A percentile compares a stretch with the other conserved stretches of the same genome.
Evolutionary conservation across 2,329 filamentous ascomycete genomes (phyloP).

Genomic region (Neofusicoccum kwambonambiense): DNA sequence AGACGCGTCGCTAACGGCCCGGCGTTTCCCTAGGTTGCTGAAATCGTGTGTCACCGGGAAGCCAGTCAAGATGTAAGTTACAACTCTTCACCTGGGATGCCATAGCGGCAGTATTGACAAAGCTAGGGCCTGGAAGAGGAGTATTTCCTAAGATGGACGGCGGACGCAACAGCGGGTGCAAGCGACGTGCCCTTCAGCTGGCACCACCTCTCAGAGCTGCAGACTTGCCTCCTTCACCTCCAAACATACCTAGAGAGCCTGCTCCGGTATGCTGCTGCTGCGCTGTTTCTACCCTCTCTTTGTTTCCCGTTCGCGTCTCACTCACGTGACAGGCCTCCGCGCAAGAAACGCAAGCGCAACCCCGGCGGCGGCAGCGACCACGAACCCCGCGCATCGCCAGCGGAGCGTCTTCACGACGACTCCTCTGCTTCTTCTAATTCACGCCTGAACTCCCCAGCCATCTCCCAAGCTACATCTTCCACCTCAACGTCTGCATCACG

Average conservation of each 20-base stretch:
- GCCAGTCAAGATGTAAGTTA: neutral
- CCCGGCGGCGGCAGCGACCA: conserved; percentile 18
- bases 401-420: neutral
- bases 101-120: neutral
- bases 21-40: neutral
- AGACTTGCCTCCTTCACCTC: conserved; percentile 38
- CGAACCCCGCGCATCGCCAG: conserved; percentile 17
- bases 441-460: neutral
- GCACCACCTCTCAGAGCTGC: conserved; percentile 44
- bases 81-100: neutral
- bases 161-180: neutral
- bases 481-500: neutral
- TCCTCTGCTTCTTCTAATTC: neutral
- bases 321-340: conserved; percentile 9
- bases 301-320: neutral
- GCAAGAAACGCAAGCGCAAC: conserved; percentile 30
- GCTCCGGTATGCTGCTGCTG: conserved; percentile 17
- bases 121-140: conserved; percentile 2
- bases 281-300: neutral
- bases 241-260: conserved; percentile 42
- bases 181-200: conserved; percentile 39
- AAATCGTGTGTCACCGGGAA: conserved; percentile 6
- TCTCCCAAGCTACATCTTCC: neutral
- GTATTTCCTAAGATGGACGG: conserved; percentile 1
- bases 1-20: neutral